These are phyloP conservation scores for Plectosphaerella sp. DNA, from an alignment of 2,329 filamentous ascomycete genomes.

Conservation along the genomic window DNA sequence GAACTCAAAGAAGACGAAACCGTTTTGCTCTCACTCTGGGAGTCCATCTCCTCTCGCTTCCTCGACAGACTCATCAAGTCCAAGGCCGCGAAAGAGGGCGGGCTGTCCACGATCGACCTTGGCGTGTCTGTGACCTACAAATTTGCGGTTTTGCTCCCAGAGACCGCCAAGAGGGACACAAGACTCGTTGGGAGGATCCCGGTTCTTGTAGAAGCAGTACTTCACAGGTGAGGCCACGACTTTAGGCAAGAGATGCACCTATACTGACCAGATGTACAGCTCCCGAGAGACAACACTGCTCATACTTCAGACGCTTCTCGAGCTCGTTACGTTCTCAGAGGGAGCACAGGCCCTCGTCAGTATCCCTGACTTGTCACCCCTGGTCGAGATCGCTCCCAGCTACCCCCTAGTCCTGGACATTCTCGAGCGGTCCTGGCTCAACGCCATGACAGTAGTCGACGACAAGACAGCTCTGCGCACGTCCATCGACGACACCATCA, in stretches of 20 bases:
- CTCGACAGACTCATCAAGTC: constrained; percentile 59
- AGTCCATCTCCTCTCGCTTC: constrained; percentile 56
- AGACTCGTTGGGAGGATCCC: constrained; percentile 50
- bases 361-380: constrained; percentile 46
- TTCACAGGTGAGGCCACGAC: constrained; percentile 41
- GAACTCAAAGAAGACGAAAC: constrained; percentile 43
- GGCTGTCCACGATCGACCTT: constrained; percentile 58
- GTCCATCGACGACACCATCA: constrained; percentile 44
- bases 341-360: constrained; percentile 45
- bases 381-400: constrained; percentile 53
- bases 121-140: constrained; percentile 60
- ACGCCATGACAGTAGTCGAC: constrained; percentile 28
- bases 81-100: constrained; percentile 34
- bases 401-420: constrained; percentile 51
- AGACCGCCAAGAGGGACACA: constrained; percentile 33
- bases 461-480: constrained; percentile 23
- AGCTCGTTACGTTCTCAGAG: constrained; percentile 45
- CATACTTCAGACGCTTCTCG: constrained; percentile 53
- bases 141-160: constrained; percentile 54
- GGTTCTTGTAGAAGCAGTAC: constrained; percentile 45
- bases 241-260: background rate
- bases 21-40: constrained; percentile 49
- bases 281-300: constrained; percentile 46
- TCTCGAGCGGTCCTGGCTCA: constrained; percentile 53
- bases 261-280: constrained; percentile 25